These are phyloP conservation scores for Symmetrospora coprosmae DNA, from an alignment of 768 basidiomycete genomes.

Conservation along the genomic window DNA sequence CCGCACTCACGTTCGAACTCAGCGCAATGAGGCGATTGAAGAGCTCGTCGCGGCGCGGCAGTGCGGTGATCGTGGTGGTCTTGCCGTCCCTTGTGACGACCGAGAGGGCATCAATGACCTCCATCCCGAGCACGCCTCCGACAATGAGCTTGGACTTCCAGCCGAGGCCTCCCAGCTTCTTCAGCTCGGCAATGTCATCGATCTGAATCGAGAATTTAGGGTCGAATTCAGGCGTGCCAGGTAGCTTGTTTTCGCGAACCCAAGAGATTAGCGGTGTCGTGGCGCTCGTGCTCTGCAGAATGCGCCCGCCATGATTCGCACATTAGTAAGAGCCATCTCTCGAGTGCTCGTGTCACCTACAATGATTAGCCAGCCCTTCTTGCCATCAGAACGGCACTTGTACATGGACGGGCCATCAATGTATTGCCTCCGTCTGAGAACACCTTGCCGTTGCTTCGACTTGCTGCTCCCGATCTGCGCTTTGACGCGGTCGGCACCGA, in stretches of 20 bases:
- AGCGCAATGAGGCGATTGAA: slow-evolving; percentile 36
- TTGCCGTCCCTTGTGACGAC: slow-evolving; percentile 33
- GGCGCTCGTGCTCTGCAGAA: slow-evolving; percentile 28
- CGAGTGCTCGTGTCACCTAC: slow-evolving; percentile 24
- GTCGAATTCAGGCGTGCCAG: slow-evolving; percentile 11
- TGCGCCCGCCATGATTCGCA: neutral
- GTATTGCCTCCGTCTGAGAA: slow-evolving; percentile 26
- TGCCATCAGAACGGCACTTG: slow-evolving; percentile 33
- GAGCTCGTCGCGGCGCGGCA: slow-evolving; percentile 37
- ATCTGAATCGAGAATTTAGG: slow-evolving; percentile 33
- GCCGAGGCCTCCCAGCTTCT: slow-evolving; percentile 39
- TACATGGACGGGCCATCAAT: slow-evolving; percentile 36
- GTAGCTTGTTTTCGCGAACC: slow-evolving; percentile 18
- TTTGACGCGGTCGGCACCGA: slow-evolving; percentile 37
- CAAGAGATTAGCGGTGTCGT: slow-evolving; percentile 37
- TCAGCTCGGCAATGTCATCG: slow-evolving; percentile 33
- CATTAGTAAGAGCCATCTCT: too few relatives aligned
- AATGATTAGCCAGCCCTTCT: slow-evolving; percentile 35
- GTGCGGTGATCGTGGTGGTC: slow-evolving; percentile 32
- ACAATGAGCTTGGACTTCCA: slow-evolving; percentile 40
- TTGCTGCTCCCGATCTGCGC: slow-evolving; percentile 35
- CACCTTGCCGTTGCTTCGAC: slow-evolving; percentile 36
- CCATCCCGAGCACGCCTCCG: slow-evolving; percentile 33
- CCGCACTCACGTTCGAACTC: slow-evolving; percentile 4
- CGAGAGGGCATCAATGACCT: slow-evolving; percentile 35